Evolutionary conservation across 257 asterid species (phyloP).

Genomic region (Marsdenia floribunda): DNA sequence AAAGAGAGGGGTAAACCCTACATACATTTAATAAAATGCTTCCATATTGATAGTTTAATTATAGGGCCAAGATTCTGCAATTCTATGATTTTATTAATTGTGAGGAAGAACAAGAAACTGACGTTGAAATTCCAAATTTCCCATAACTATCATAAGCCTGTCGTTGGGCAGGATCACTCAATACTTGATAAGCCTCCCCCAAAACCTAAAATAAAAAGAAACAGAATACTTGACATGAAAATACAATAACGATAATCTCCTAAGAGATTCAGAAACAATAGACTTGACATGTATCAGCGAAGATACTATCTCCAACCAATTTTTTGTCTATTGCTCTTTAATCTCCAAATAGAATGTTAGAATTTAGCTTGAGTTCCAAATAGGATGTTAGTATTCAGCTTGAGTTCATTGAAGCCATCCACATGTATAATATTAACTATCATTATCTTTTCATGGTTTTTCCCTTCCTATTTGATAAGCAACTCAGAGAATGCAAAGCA

Average conservation of each 20-base stretch:
- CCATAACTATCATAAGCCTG: slow-evolving; percentile 91
- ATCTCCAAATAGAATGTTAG: not conserved
- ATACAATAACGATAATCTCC: not conserved
- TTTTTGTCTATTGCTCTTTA: not conserved
- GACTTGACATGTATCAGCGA: not conserved
- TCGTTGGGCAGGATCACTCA: slow-evolving; percentile 88
- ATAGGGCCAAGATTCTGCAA: slow-evolving; percentile 7
- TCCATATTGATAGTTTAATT: not conserved
- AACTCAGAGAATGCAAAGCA: not conserved
- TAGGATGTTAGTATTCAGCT: not conserved
- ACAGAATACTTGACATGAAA: slow-evolving; percentile 19
- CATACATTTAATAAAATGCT: slow-evolving; percentile 3
- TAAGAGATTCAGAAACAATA: not conserved
- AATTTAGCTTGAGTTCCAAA: not conserved
- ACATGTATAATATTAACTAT: not conserved
- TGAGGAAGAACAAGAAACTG: slow-evolving; percentile 24
- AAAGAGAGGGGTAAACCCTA: slow-evolving; percentile 15
- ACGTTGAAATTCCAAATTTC: slow-evolving; percentile 93
- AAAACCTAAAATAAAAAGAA: slow-evolving; percentile 51
- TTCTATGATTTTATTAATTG: not conserved
- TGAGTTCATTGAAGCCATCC: not conserved
- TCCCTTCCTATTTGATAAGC: not conserved
- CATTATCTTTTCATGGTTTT: not conserved
- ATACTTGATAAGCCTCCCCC: slow-evolving; percentile 99
- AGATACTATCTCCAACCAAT: not conserved